Conservation (phyloP, 768 basidiomycete species). For the Pleurotus citrinopileatus region DNA sequence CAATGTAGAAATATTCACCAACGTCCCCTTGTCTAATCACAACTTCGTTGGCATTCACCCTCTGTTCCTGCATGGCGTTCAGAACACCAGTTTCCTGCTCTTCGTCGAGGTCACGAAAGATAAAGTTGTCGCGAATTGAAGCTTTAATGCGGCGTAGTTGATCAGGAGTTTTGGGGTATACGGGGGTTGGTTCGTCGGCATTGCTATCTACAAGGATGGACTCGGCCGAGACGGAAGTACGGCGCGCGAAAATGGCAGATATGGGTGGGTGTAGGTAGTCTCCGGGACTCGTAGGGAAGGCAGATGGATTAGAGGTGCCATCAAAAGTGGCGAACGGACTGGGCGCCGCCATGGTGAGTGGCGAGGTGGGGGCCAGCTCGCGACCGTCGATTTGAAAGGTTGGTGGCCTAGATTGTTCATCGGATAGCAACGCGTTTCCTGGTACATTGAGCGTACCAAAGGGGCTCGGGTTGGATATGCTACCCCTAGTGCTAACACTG, state of each 20-base stretch:
- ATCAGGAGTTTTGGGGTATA: conserved; percentile 75
- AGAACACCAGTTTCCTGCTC: conserved; percentile 93
- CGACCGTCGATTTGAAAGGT: conserved; percentile 58
- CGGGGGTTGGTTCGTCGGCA: conserved; percentile 64
- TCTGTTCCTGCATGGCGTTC: conserved; percentile 91
- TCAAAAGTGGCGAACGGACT: conserved; percentile 56
- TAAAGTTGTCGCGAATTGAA: conserved; percentile 85
- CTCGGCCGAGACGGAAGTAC: conserved; percentile 95
- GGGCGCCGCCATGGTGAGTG: conserved; percentile 38
- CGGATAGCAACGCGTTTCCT: conserved; percentile 71
- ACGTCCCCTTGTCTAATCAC: conserved; percentile 96
- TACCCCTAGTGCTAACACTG: conserved; percentile 28
- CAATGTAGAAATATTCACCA: conserved; percentile 97
- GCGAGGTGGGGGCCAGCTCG: conserved; percentile 61
- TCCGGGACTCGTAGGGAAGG: conserved; percentile 39
- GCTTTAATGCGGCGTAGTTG: conserved; percentile 86
- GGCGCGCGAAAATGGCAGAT: conserved; percentile 81
- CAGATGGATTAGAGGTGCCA: conserved; percentile 41
- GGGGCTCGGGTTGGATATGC: conserved; percentile 54
- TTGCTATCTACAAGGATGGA: conserved; percentile 82
- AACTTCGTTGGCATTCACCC: conserved; percentile 70
- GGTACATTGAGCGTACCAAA: conserved; percentile 81
- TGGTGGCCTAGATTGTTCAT: conserved; percentile 41
- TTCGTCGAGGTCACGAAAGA: conserved; percentile 95
- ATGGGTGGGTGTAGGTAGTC: conserved; percentile 74